phyloP scores from a whole-genome alignment of 352 stramenopile species.

The Globisporangium irregulare region DNA sequence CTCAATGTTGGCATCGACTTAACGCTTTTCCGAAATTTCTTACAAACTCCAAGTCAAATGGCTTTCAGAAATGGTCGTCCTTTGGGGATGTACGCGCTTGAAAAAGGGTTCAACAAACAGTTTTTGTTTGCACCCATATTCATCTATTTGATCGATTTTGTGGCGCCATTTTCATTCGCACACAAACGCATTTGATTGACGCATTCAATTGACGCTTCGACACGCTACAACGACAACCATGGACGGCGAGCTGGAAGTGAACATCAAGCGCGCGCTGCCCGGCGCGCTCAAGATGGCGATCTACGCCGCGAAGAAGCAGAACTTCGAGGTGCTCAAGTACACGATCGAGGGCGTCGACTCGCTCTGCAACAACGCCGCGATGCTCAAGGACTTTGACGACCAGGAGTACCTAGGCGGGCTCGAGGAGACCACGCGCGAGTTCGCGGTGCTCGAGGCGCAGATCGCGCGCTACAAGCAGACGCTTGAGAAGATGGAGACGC shows the following conservation, averaged over 20 bases:
- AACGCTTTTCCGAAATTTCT: no score
- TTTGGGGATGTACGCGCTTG: no score
- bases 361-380: slow-evolving; percentile 57
- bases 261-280: slow-evolving; percentile 60
- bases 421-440: slow-evolving; percentile 70
- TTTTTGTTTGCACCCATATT: no score
- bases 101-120: no score
- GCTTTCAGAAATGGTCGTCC: no score
- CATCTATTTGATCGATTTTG: no score
- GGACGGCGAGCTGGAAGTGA: slow-evolving; percentile 55
- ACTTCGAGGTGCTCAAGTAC: slow-evolving; percentile 72
- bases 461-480: slow-evolving; percentile 66
- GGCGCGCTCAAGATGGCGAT: slow-evolving; percentile 74
- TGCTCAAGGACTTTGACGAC: slow-evolving; percentile 66
- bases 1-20: no score
- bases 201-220: not conserved
- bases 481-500: slow-evolving; percentile 56
- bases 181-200: not conserved
- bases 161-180: not conserved
- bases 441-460: slow-evolving; percentile 60
- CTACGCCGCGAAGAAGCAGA: slow-evolving; percentile 72
- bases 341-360: slow-evolving; percentile 65
- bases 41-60: no score
- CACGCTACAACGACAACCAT: slow-evolving; percentile 20
- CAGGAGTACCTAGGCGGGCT: slow-evolving; percentile 48